Conservation (phyloP, 768 basidiomycete species). For the Baorangia bicolor region DNA sequence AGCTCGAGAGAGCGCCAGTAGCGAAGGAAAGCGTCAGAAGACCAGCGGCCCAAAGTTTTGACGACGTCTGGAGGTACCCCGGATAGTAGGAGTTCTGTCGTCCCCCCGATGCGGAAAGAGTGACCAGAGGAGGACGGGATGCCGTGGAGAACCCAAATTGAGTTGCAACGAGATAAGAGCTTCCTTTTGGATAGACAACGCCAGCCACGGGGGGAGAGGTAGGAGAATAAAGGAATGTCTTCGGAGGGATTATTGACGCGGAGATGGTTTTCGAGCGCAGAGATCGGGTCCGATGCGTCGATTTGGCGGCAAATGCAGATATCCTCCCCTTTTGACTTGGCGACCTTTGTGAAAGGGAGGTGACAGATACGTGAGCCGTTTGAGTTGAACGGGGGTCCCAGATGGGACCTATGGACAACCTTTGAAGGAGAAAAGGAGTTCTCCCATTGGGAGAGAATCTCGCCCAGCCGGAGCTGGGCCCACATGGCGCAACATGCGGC, state of each 20-base stretch:
- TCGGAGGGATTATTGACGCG: not conserved
- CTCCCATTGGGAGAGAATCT: not conserved
- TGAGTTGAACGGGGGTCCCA: not conserved
- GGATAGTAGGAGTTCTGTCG: too few relatives aligned
- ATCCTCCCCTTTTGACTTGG: slow-evolving; percentile 28
- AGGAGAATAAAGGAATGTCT: slow-evolving; percentile 4
- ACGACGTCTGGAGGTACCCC: too few relatives aligned
- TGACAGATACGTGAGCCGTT: not conserved
- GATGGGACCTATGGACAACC: not conserved
- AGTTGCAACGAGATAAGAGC: not conserved
- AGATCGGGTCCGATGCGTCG: slow-evolving; percentile 19
- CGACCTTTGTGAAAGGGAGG: slow-evolving; percentile 17
- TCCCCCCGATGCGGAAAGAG: too few relatives aligned
- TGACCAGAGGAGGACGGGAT: too few relatives aligned
- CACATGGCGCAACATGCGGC: not conserved
- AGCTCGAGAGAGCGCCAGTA: too few relatives aligned
- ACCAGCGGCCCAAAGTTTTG: too few relatives aligned
- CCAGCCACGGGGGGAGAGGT: not conserved
- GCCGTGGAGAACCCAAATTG: not conserved
- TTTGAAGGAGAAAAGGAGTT: not conserved
- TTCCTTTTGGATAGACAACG: not conserved
- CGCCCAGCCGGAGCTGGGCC: not conserved
- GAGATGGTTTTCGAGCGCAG: slow-evolving; percentile 11
- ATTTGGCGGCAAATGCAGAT: slow-evolving; percentile 33
- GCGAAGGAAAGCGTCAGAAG: too few relatives aligned